Base-by-base conservation (phyloP, 2,329 filamentous ascomycete species). In the Fusarium redolens region DNA sequence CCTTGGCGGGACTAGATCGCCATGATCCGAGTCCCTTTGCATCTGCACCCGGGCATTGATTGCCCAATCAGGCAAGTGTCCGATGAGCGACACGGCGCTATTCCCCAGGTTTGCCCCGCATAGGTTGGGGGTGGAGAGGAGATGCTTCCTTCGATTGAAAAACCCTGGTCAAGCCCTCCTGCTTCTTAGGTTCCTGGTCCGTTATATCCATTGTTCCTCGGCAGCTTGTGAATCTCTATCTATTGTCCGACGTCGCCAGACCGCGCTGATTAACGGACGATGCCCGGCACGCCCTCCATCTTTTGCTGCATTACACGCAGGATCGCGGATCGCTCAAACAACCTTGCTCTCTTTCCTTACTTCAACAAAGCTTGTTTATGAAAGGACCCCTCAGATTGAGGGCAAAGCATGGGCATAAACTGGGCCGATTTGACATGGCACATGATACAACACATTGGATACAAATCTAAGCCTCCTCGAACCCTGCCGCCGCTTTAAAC, bases 91-190 rank as follows among this genome's bases (percentile, higher is more conserved):
- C 31, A 67, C 72, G 61, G 63, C 66, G 72, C 72, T 69, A 75
- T 73, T 68, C 76, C 76, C 76, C 76, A 77, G 76, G 62, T 78
- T 78, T 78, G 75, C 76, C 76, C 74, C 76, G 75, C 76, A 69
- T 68, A 65, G 63, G 62, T 45, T 67, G 48, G 61, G 45, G 60
- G 65, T 59, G 65, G 65, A 65, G 57, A 71, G 58, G 55, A 25
- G 47, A 55, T 41, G 48, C 58, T 68, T 63, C 57, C 41, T 61
- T 48, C 20, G 45, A 31, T 50, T 25, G 44, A 60, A 60, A 30
- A 41, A 48, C 55, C 71, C 69, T 58, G 45, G 70, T 51, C 33
- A 45, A 35, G 22, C 48, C 18, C 55, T 65, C 41, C 25, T 50
- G 25, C 18, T 41, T 17, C 54, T 45, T 20, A 38, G 47, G 50